Evolutionary conservation across 768 basidiomycete species (phyloP), one percentile per base, ranked within the genome.

Genomic region (Cystofilobasidium bisporidii): DNA sequence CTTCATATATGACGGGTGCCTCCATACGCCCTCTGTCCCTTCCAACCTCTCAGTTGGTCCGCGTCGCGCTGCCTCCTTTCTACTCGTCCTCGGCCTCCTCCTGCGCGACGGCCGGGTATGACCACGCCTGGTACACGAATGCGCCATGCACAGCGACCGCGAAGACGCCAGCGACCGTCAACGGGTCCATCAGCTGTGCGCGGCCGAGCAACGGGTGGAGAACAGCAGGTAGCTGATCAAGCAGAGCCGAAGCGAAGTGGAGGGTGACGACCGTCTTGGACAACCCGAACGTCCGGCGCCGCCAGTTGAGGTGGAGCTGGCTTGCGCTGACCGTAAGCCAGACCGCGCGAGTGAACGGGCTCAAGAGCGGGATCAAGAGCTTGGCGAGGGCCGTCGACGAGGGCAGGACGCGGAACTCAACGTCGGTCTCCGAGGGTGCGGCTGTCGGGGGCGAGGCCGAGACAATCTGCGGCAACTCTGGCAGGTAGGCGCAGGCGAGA

Each of bases 21-120:
- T n/a, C n/a, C n/a, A n/a, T n/a, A n/a, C n/a, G n/a, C n/a, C n/a
- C n/a, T n/a, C n/a, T n/a, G n/a, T n/a, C n/a, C n/a, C n/a, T n/a
- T n/a, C n/a, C n/a, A n/a, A n/a, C n/a, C n/a, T n/a, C n/a, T n/a
- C n/a, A n/a, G n/a, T n/a, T n/a, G n/a, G n/a, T n/a, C n/a, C n/a
- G n/a, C n/a, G n/a, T n/a, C n/a, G n/a, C n/a, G n/a, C n/a, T n/a
- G n/a, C n/a, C n/a, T n/a, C n/a, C n/a, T n/a, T n/a, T n/a, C 43
- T 43, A 38, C 40, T 38, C 33, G 38, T 60, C 59, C 36, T 60
- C 59, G 28, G 38, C 38, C 40, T 60, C 59, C 59, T 38, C 59
- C 38, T 61, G 59, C 20, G 24, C 2, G 15, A 43, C 41, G 1
- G 22, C 4, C 22, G 17, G 40, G 3, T 41, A 43, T 24, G 17